Base-by-base conservation (phyloP, 2,329 filamentous ascomycete species). In the Calonectria ilicicola region DNA sequence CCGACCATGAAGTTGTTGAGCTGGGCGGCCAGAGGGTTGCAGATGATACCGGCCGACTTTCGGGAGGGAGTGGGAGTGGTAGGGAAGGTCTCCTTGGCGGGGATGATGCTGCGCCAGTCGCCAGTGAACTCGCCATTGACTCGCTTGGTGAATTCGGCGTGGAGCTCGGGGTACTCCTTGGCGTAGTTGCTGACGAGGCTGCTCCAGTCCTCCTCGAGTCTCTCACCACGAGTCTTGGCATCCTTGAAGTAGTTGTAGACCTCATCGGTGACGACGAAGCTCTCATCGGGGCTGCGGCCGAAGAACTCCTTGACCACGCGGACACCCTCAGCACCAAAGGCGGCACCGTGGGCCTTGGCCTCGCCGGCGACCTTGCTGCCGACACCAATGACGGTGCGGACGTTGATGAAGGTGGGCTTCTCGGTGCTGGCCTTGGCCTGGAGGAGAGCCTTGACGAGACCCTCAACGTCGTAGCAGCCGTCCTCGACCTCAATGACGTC, bases 381-480 rank as follows among this genome's bases (percentile, higher is more conserved):
- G 0, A 90, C 72, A 0, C 90, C 89, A 26, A 91, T 91, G n/a
- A 89, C 82, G 1, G 90, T 91, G 23, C 84, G 85, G 9, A 91
- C 83, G 73, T 91, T 91, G 83, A 91, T 87, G 73, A 91, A 91
- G 0, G 86, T 88, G 0, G 89, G 90, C 76, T 89, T 89, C 2
- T 87, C 84, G 8, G 79, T 83, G 2, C 83, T 84, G 3, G 78
- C 76, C 62, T 86, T 84, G 9, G 87, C 87, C 26, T 83, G 80
- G 49, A 86, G 80, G 32, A 91, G 80, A 2, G 89, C 88, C 14
- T 79, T 65, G 7, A 89, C 86, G 8, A 83, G 74, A 0, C 75
- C 78, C 40, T 80, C 77, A 2, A 91, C 84, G 56, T 91, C 87
- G 71, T 85, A 88, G 77, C 84, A 86, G 8, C 89, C 90, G 74